Base-by-base conservation (phyloP, 176 grass and related monocot species). In the Bolboschoenus planiculmis region DNA sequence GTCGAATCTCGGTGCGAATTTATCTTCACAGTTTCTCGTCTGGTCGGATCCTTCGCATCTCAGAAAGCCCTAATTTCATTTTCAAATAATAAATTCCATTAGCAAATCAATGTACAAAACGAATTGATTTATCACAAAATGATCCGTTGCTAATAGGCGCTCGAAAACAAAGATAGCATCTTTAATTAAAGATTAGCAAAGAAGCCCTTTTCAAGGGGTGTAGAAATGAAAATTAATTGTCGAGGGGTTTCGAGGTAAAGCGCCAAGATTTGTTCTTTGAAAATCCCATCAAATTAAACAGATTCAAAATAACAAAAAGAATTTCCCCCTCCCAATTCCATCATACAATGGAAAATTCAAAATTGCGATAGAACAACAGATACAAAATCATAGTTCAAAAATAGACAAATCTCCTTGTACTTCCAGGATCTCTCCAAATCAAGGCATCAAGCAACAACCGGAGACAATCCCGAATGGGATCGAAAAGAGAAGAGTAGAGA, bases 1-100 rank as follows among this genome's bases (percentile, higher is more conserved):
- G 47, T 85, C 84, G 37, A 85, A 85, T 79, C 74, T 61, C 3
- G 84, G 84, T 27, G 84, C 84, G 1, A 85, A 85, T 50, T 85
- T 79, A 23, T 85, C 73, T 53, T 85, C 70, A 15, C 37, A 8
- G 37, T 72, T 67, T 18, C 30, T 84, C 16, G 43, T 74, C 50
- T 46, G 37, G 0, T 47, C 56, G 11, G 43, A 82, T 61, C 67
- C 51, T 60, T 46, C 56, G 9, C 29, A 34, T 77, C 65, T 76
- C 39, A 72, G 16, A 34, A 29, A 61, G 46, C 23, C 67, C 83
- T 77, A 47, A 44, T 55, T 58, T 48, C 15, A 47, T 44, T 55
- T 58, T 48, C 15, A 59, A 10, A 43, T 5, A 20, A 82, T 34
- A 24, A 78, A 43, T 81, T 24, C 20, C 4, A 48, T 65, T 44